These are phyloP conservation scores for Saxispiralis lemnorum DNA, from an alignment of 495 filamentous ascomycete species.

Conservation along the genomic window DNA sequence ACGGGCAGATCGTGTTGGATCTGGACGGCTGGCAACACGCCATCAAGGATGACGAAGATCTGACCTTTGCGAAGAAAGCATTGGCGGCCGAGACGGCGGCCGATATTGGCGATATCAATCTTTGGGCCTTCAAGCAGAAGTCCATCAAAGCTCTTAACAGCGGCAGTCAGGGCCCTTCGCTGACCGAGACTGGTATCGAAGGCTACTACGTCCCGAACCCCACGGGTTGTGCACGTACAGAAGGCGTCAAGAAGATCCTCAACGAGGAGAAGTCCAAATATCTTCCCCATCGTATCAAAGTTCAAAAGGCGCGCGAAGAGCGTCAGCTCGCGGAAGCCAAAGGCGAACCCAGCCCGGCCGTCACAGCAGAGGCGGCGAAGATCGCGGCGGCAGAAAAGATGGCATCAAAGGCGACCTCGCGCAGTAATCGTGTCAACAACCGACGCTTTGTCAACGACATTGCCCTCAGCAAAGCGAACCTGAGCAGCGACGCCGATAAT, in stretches of 20 bases:
- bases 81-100: slow-evolving; percentile 31
- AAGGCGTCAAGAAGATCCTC: slow-evolving; percentile 82
- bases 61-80: slow-evolving; percentile 37
- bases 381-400: slow-evolving; percentile 55
- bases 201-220: slow-evolving; percentile 82
- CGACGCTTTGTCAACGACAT: slow-evolving; percentile 85
- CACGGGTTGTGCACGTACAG: slow-evolving; percentile 73
- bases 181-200: slow-evolving; percentile 43
- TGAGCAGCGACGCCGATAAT: slow-evolving; percentile 31
- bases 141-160: slow-evolving; percentile 72
- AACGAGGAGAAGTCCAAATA: slow-evolving; percentile 97
- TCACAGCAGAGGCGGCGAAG: slow-evolving; percentile 43
- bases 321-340: slow-evolving; percentile 57
- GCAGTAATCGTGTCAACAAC: slow-evolving; percentile 85
- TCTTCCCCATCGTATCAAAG: slow-evolving; percentile 88
- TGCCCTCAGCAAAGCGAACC: slow-evolving; percentile 77
- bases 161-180: slow-evolving; percentile 20
- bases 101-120: slow-evolving; percentile 44
- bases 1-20: slow-evolving; percentile 46
- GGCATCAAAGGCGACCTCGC: slow-evolving; percentile 59
- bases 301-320: slow-evolving; percentile 75
- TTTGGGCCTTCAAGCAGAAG: slow-evolving; percentile 84
- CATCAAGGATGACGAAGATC: slow-evolving; percentile 66
- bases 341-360: slow-evolving; percentile 44
- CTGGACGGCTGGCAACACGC: slow-evolving; percentile 62